phyloP scores from a whole-genome alignment of 495 filamentous ascomycete genomes.

The Aspergillus funiculosus region DNA sequence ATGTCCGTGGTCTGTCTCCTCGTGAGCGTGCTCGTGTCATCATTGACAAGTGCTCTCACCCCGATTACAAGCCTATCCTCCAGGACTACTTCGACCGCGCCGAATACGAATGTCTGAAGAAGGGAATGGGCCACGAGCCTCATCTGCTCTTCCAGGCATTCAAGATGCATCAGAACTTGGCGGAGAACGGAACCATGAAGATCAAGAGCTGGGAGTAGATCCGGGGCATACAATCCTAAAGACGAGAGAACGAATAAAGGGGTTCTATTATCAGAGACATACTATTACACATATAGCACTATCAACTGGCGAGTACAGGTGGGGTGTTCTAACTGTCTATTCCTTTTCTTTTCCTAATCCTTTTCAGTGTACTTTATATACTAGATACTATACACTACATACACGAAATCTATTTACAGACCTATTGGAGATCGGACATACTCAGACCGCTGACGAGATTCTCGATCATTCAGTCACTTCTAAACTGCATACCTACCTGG shows the following conservation, averaged over 20 bases:
- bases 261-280: no score
- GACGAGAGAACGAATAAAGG: not conserved
- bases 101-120: constrained; percentile 78
- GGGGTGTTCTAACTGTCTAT: not conserved
- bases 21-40: constrained; percentile 79
- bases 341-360: not conserved
- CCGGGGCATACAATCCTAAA: not conserved
- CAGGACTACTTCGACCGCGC: constrained; percentile 80
- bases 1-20: constrained; percentile 76
- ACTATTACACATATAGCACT: no score
- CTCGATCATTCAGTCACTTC: no score
- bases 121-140: constrained; percentile 88
- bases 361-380: no score
- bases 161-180: constrained; percentile 81
- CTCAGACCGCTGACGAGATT: no score
- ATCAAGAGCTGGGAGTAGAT: constrained; percentile 52
- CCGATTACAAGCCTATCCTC: constrained; percentile 77
- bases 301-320: no score
- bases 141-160: constrained; percentile 79
- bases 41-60: constrained; percentile 83
- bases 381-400: no score
- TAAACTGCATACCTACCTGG: no score
- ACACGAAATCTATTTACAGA: no score
- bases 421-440: no score
- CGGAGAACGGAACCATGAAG: constrained; percentile 81